A percentile compares a stretch with the other conserved stretches of the same genome.
Conservation (phyloP, 2,329 filamentous ascomycete genomes). For the Botrytis hyacinthi region DNA sequence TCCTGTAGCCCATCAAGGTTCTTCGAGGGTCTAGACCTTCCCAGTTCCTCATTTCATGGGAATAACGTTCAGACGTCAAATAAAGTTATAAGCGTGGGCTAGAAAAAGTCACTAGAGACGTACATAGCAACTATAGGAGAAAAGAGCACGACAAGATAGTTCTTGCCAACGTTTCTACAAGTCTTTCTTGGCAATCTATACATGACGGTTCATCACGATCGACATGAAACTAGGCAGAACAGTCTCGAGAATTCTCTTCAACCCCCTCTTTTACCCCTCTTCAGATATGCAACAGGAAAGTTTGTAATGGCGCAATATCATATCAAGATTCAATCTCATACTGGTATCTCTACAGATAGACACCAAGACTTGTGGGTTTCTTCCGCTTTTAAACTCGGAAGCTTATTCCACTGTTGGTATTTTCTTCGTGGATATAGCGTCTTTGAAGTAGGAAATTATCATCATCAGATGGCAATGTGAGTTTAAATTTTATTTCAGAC, state of each 20-base stretch:
- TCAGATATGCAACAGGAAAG: neutral
- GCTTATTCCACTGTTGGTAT: fast-evolving
- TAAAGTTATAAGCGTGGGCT: neutral
- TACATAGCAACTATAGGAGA: neutral
- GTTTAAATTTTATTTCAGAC: neutral
- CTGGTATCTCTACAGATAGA: neutral
- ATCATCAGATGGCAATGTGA: neutral
- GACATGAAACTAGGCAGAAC: neutral
- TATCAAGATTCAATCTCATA: neutral
- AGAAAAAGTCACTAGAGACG: neutral
- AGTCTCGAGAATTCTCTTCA: neutral
- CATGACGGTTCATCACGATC: neutral
- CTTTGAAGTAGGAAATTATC: neutral
- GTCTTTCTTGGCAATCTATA: neutral
- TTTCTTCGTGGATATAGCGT: neutral
- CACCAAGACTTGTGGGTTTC: neutral
- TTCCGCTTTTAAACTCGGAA: neutral
- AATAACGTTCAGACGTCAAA: neutral
- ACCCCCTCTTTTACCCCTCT: conserved; percentile 1
- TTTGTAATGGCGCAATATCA: neutral
- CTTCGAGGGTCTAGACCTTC: neutral
- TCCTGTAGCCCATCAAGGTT: neutral
- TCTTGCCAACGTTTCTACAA: neutral
- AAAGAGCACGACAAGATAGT: no score
- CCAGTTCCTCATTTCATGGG: neutral